phyloP scores from a whole-genome alignment of 805 yeast genomes.

The Zygosaccharomyces pseudorouxii region DNA sequence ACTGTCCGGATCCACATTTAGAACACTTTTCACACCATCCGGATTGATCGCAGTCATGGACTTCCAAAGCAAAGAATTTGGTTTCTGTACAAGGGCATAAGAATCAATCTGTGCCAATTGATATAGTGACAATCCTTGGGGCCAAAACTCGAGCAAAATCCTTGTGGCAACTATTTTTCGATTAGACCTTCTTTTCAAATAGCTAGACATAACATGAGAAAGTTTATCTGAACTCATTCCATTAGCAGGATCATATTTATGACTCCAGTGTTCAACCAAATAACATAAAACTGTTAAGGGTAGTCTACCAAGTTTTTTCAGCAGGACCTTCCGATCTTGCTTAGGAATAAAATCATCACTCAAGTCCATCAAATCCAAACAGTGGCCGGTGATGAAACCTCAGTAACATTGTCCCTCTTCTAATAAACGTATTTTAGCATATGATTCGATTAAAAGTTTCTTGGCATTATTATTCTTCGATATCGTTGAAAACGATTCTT shows the following conservation, averaged over 20 bases:
- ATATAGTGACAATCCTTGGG: slow-evolving; percentile 30
- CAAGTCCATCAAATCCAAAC: slow-evolving; percentile 9
- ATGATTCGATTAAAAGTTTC: background rate
- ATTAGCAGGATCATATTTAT: slow-evolving; percentile 13
- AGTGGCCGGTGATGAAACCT: no score
- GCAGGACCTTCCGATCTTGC: slow-evolving; percentile 13
- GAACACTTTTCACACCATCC: slow-evolving; percentile 29
- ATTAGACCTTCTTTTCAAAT: slow-evolving; percentile 13
- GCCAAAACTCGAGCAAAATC: slow-evolving; percentile 24
- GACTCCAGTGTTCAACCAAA: slow-evolving; percentile 24
- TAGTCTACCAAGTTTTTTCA: slow-evolving; percentile 19
- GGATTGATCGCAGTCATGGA: slow-evolving; percentile 29
- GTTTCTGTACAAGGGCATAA: slow-evolving; percentile 56
- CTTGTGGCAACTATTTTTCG: slow-evolving; percentile 14
- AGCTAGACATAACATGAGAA: slow-evolving; percentile 9
- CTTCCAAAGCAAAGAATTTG: slow-evolving; percentile 40
- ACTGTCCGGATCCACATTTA: slow-evolving; percentile 43
- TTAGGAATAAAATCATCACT: slow-evolving; percentile 20
- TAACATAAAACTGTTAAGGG: slow-evolving; percentile 20
- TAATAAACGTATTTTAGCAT: background rate
- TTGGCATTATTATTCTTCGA: background rate
- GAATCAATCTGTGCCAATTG: slow-evolving; percentile 72
- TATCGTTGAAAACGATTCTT: background rate
- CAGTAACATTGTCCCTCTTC: no score
- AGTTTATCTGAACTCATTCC: slow-evolving; percentile 2